A percentile compares a stretch with the other conserved stretches of the same genome.
Evolutionary conservation across 2,329 filamentous ascomycete species (phyloP).

Genomic region (Verticillium tricorpus): DNA sequence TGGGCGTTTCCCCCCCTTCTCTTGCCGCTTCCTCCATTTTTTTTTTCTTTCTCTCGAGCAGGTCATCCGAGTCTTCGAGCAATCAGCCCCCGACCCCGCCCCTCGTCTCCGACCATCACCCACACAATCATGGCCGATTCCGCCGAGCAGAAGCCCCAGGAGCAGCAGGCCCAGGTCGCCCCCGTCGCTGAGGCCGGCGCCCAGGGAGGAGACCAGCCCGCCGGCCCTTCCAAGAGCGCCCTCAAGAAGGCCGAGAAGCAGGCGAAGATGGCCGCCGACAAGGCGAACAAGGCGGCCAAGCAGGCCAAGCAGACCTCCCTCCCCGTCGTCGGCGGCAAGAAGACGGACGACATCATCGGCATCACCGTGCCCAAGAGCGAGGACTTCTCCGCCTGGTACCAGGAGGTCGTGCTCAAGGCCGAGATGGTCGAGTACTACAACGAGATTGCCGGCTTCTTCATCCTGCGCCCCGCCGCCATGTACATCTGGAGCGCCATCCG

Average conservation of each 20-base stretch:
- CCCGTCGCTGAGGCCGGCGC: background rate
- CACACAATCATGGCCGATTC: slow-evolving; percentile 11
- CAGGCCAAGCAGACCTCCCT: slow-evolving; percentile 51
- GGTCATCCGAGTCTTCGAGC: background rate
- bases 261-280: slow-evolving; percentile 55
- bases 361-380: slow-evolving; percentile 82
- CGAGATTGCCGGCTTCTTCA: slow-evolving; percentile 95
- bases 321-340: slow-evolving; percentile 50
- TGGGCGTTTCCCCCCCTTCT: background rate
- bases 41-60: background rate
- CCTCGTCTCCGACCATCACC: background rate
- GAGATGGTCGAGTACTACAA: slow-evolving; percentile 96
- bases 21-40: background rate
- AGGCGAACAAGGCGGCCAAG: slow-evolving; percentile 59
- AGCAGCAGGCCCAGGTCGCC: background rate
- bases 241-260: slow-evolving; percentile 64
- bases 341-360: slow-evolving; percentile 69
- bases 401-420: slow-evolving; percentile 94
- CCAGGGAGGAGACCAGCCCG: slow-evolving; percentile 10
- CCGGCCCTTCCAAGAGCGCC: slow-evolving; percentile 55
- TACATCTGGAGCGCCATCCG: slow-evolving; percentile 63
- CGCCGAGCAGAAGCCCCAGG: slow-evolving; percentile 2
- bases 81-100: background rate
- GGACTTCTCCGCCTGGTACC: slow-evolving; percentile 94
- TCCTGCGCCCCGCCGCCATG: slow-evolving; percentile 70